Percentiles rank a stretch among this genome's conserved stretches.
Evolutionary conservation across 2,329 filamentous ascomycete genomes (phyloP).

Genomic region (Exophiala aquamarina): DNA sequence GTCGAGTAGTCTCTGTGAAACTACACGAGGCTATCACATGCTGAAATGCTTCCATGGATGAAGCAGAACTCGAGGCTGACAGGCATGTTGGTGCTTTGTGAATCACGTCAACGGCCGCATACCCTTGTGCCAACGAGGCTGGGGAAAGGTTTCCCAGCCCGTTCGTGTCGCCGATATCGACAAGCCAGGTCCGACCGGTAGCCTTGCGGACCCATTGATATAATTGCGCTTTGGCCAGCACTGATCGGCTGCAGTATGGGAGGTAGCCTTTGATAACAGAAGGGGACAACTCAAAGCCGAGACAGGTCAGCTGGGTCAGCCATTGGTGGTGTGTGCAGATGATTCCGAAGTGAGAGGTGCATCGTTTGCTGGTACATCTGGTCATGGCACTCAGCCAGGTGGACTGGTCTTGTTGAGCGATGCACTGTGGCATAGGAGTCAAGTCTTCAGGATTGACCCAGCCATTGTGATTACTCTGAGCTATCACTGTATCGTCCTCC

Average conservation of each 20-base stretch:
- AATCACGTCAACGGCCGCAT: constrained; percentile 27
- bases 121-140: constrained; percentile 30
- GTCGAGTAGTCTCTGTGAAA: constrained; percentile 34
- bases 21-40: constrained; percentile 33
- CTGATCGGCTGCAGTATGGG: constrained; percentile 32
- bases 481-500: too few relatives aligned
- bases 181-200: constrained; percentile 36
- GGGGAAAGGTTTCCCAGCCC: constrained; percentile 31
- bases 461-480: constrained; percentile 27
- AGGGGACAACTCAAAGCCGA: constrained; percentile 32
- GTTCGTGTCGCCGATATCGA: constrained; percentile 33
- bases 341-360: constrained; percentile 33
- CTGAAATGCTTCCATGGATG: constrained; percentile 31
- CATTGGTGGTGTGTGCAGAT: constrained; percentile 37
- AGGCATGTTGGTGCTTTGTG: constrained; percentile 34
- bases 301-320: constrained; percentile 35
- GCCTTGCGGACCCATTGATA: constrained; percentile 31
- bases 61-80: constrained; percentile 21
- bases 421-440: constrained; percentile 36
- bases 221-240: constrained; percentile 36
- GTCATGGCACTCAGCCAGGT: constrained; percentile 35
- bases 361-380: constrained; percentile 32
- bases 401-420: constrained; percentile 35
- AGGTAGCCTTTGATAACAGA: constrained; percentile 30
- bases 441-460: constrained; percentile 39